Base-by-base conservation (phyloP, 345 rosid genomes). In the Euphorbia lathyris region DNA sequence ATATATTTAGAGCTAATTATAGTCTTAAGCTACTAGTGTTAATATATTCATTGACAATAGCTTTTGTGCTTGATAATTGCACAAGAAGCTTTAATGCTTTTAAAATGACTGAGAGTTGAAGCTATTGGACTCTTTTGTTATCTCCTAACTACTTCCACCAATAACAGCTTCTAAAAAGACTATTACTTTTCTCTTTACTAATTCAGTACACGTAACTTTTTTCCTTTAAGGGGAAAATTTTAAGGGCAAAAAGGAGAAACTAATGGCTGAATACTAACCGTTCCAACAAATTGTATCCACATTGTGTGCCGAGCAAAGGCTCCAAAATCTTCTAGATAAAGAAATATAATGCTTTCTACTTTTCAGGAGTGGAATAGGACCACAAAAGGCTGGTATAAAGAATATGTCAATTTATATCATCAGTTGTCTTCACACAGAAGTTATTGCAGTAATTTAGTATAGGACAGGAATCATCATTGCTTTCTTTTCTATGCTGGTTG, bases 401-500 rank as follows among this genome's bases (percentile, higher is more conserved):
- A 65, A 38, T 32, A 42, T 63, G 52, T 65, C 51, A 50, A 63
- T 65, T 58, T 65, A 42, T 55, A 55, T 59, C n/a, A 53, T 30
- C 58, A 61, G 71, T 69, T 58, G 52, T n/a, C 29, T 45, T 72
- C 66, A 52, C n/a, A 42, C 47, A 42, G 29, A 43, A 66, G 70
- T 76, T 71, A 60, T 67, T 34, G 42, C 74, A 70, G 66, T 78
- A 77, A 45, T 74, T 19, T 16, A 78, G 38, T 47, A 86, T 77
- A 67, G 87, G 88, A 45, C 92, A 85, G 23, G 76, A 70, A 53
- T 62, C 63, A 67, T 69, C 79, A 26, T 61, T 25, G 27, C 78
- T 42, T 29, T 66, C 59, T 73, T 73, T 77, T 61, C 79, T 73
- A 70, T 70, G 70, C 68, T 63, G 72, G 74, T 75, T 79, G 75